Percentiles rank a stretch among this genome's conserved stretches.
Evolutionary conservation across 257 asterid genomes (phyloP).

Genomic region (Fraxinus cuspidata): DNA sequence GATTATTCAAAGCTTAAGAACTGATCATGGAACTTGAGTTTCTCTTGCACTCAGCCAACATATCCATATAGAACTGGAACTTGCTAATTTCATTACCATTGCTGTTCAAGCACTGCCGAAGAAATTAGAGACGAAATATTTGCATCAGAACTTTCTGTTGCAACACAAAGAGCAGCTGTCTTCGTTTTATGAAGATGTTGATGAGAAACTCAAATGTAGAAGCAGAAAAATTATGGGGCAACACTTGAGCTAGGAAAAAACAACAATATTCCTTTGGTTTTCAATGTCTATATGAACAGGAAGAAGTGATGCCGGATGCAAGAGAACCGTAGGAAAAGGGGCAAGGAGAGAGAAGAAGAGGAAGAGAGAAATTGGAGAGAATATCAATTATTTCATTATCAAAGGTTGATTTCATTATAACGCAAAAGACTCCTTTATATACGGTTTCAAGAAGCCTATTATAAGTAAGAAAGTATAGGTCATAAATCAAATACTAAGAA

Average conservation of each 20-base stretch:
- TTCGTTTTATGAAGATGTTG: background rate
- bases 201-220: background rate
- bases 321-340: too few relatives aligned
- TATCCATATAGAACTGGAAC: constrained; percentile 87
- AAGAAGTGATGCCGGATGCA: too few relatives aligned
- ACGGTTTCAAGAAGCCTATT: too few relatives aligned
- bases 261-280: background rate
- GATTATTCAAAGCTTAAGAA: constrained; percentile 14
- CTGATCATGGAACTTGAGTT: constrained; percentile 45
- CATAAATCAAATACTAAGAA: too few relatives aligned
- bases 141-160: background rate
- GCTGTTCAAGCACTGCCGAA: constrained; percentile 54
- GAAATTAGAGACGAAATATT: background rate
- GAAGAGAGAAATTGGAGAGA: too few relatives aligned
- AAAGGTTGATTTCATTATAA: too few relatives aligned
- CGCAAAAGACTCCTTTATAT: too few relatives aligned
- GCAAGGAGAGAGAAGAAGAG: too few relatives aligned
- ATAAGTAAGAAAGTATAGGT: too few relatives aligned
- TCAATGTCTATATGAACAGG: background rate
- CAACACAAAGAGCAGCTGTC: background rate
- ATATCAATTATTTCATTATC: too few relatives aligned
- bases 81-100: constrained; percentile 70
- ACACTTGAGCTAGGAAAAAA: background rate
- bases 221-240: background rate
- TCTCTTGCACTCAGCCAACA: constrained; percentile 51